These are phyloP conservation scores for Phytophthora multivora DNA, from an alignment of 352 stramenopile genomes.

Conservation along the genomic window DNA sequence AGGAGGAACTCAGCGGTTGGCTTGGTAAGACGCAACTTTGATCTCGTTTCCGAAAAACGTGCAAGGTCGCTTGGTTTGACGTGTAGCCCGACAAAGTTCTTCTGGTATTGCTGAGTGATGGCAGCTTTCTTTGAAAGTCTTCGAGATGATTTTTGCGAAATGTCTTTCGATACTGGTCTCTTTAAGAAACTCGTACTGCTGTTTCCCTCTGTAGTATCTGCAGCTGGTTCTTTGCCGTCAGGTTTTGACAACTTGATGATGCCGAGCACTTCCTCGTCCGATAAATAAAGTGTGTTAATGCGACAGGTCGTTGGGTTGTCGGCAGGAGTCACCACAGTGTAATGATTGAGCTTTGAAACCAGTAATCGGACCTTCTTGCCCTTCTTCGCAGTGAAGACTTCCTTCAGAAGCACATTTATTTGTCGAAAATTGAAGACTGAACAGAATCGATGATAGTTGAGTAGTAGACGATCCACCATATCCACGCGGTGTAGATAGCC, in stretches of 20 bases:
- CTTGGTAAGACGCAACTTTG: conserved; percentile 43
- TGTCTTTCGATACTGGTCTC: conserved; percentile 16
- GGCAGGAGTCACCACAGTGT: conserved; percentile 41
- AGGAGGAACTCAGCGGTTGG: conserved; percentile 54
- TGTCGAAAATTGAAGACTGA: conserved; percentile 67
- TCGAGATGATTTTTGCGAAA: conserved; percentile 2
- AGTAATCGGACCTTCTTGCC: conserved; percentile 58
- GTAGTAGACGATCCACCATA: conserved; percentile 60
- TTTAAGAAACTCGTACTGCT: conserved; percentile 28
- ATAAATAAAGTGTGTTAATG: conserved; percentile 67
- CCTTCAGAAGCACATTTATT: conserved; percentile 55
- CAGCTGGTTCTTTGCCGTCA: neutral
- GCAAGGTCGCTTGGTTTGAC: conserved; percentile 43
- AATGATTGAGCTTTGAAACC: conserved; percentile 66
- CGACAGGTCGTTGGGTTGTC: conserved; percentile 34
- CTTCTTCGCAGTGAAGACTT: conserved; percentile 50
- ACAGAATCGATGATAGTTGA: conserved; percentile 78
- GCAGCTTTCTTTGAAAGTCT: conserved; percentile 8
- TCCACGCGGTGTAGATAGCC: conserved; percentile 66
- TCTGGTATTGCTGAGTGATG: conserved; percentile 47
- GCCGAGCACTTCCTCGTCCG: conserved; percentile 53
- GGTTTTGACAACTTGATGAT: conserved; percentile 7
- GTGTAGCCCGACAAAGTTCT: conserved; percentile 50
- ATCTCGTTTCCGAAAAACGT: conserved; percentile 41
- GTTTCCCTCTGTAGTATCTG: conserved; percentile 9